These are phyloP conservation scores for Lecanicillium sp. DNA, from an alignment of 2,329 filamentous ascomycete species.

Conservation along the genomic window DNA sequence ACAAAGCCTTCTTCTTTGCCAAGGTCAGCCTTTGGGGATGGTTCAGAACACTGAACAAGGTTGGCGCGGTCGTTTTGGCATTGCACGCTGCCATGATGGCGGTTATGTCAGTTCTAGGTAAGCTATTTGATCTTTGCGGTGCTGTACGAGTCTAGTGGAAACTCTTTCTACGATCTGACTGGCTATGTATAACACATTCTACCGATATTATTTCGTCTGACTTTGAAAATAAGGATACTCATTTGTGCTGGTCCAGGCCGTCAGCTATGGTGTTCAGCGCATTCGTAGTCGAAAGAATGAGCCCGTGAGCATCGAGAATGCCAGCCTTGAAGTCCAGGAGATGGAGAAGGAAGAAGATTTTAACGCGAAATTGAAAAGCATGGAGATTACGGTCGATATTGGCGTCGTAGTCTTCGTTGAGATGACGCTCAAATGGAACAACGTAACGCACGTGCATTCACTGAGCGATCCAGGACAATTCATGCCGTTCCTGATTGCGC, in stretches of 20 bases:
- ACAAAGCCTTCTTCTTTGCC: conserved; percentile 24
- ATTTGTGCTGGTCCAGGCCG: neutral
- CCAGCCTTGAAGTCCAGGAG: neutral
- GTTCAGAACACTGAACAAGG: conserved; percentile 22
- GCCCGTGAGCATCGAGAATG: neutral
- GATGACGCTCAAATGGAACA: conserved; percentile 21
- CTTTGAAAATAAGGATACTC: conserved; percentile 7
- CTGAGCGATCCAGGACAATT: conserved; percentile 20
- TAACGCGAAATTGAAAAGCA: neutral
- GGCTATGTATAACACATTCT: too few species aligned
- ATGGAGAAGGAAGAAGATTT: neutral
- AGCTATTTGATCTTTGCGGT: neutral
- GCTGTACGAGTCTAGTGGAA: neutral
- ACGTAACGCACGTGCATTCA: conserved; percentile 18
- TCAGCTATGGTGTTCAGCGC: neutral
- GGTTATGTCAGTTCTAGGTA: conserved; percentile 14
- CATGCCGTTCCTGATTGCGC: conserved; percentile 22
- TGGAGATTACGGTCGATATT: conserved; percentile 20
- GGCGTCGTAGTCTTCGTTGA: conserved; percentile 23
- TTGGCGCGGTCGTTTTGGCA: conserved; percentile 16
- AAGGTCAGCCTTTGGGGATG: conserved; percentile 23
- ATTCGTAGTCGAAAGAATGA: neutral
- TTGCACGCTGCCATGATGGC: conserved; percentile 12
- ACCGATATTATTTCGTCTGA: too few species aligned
- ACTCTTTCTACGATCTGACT: too few species aligned